Evolutionary conservation across 2,329 filamentous ascomycete genomes (phyloP), one percentile per base, ranked within the genome.

Genomic region (Curvularia hawaiiensis): DNA sequence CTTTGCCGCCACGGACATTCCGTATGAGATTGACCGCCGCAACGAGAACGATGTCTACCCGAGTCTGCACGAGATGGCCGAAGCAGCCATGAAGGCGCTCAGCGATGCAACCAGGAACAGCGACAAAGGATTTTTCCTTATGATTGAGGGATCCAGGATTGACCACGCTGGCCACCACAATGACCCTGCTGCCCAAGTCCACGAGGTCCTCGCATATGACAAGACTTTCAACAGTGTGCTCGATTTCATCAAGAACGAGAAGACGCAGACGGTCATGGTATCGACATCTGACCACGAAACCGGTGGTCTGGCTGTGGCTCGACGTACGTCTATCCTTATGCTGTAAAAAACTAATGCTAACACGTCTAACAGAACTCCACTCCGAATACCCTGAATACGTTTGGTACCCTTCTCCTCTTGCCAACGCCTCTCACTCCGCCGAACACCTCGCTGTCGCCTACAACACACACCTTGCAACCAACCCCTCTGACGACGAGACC

Each of bases 131-230:
- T 99, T 98, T 82, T 99, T 99, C 79, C 82, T 99, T 67, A 97
- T 99, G 94, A 96, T 99, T 60, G 95, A 99, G 77, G 95, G 93
- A 4, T 96, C 91, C 68, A 85, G 95, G 41, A 98, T 99, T 68
- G 95, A 99, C 71, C 95, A 99, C 74, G 94, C 95, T 4, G 95
- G 92, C 48, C 83, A 84, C 63, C 80, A 80, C 67, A 85, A 84
- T 62, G 83, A 85, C 62, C 81, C 83, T 4, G 81, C 80, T 18
- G 82, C 81, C 16, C 83, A 85, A 63, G 80, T 84, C 30, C 88
- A 91, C 66, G 95, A 99, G 77, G 94, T 99, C 0, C 82, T 98
- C n/a, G 94, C 92, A 50, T 99, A 96, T 69, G 95, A 99, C 81
- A 87, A 85, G 75, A 84, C 95, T 1, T 96, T 99, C 78, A 82